A percentile compares a stretch with the other conserved stretches of the same genome.
Conservation (phyloP, 768 basidiomycete species). For the Collybia sordida region DNA sequence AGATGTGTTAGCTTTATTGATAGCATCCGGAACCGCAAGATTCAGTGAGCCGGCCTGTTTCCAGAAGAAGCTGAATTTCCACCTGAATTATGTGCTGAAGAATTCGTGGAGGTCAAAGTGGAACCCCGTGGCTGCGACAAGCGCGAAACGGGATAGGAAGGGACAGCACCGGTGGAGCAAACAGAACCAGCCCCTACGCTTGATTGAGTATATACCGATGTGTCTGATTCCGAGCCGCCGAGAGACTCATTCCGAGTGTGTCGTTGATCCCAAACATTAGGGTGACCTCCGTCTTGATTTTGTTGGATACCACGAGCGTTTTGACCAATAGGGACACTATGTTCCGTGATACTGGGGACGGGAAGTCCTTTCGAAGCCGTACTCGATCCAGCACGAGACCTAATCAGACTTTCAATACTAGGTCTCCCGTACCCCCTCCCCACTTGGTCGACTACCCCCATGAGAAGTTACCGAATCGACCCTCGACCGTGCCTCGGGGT, state of each 20-base stretch:
- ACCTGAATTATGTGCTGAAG: background rate
- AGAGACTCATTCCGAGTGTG: constrained; percentile 13
- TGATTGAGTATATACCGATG: constrained; percentile 33
- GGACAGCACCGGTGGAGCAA: constrained; percentile 1
- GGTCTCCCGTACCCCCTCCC: background rate
- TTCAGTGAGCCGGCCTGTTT: constrained; percentile 28
- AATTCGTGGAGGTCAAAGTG: background rate
- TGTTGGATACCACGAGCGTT: background rate
- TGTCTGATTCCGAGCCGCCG: constrained; percentile 27
- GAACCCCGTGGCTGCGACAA: background rate
- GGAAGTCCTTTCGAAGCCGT: constrained; percentile 10
- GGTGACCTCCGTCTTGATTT: background rate
- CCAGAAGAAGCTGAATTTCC: background rate
- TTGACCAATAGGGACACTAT: background rate
- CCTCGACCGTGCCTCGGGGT: constrained; percentile 10
- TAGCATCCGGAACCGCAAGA: constrained; percentile 5
- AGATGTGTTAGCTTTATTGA: background rate
- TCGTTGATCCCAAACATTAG: background rate
- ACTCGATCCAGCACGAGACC: constrained; percentile 11
- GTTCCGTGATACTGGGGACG: no score
- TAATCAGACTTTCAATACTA: background rate
- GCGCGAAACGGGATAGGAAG: background rate
- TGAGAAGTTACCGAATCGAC: background rate
- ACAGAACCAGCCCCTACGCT: constrained; percentile 20
- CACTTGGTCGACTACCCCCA: constrained; percentile 5